These are phyloP conservation scores for Pichia sp. DNA, from an alignment of 1,139 yeast genomes.

Conservation along the genomic window DNA sequence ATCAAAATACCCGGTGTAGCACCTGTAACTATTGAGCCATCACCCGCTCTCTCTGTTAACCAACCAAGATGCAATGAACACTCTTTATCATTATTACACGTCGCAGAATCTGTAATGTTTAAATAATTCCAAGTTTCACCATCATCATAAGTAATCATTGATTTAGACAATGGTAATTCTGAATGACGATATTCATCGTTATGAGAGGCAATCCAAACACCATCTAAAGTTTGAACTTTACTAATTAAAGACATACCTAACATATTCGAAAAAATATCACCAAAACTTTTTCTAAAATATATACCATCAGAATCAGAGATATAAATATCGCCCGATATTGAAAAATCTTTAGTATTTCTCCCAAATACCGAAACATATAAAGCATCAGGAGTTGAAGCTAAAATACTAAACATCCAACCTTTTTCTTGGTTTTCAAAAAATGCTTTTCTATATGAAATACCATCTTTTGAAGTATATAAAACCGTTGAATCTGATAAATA, in stretches of 20 bases:
- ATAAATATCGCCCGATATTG: constrained; percentile 38
- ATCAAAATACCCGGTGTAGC: constrained; percentile 63
- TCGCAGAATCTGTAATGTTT: constrained; percentile 39
- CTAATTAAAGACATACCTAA: constrained; percentile 40
- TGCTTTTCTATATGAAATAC: constrained; percentile 44
- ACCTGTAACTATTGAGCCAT: constrained; percentile 65
- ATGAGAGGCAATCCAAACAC: constrained; percentile 51
- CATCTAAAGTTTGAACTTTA: constrained; percentile 59
- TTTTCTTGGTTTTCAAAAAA: constrained; percentile 39
- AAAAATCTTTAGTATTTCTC: constrained; percentile 21
- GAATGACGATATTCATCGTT: constrained; percentile 18
- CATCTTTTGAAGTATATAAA: constrained; percentile 57
- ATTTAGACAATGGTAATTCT: constrained; percentile 21
- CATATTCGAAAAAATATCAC: constrained; percentile 37
- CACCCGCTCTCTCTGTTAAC: constrained; percentile 47
- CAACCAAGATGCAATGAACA: constrained; percentile 56
- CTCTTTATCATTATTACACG: constrained; percentile 38
- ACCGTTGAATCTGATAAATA: constrained; percentile 38
- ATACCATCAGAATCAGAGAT: constrained; percentile 62
- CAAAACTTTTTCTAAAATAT: constrained; percentile 43
- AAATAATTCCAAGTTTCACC: constrained; percentile 53
- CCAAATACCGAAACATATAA: constrained; percentile 48
- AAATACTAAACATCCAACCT: constrained; percentile 43
- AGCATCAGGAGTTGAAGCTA: constrained; percentile 53
- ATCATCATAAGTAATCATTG: constrained; percentile 48